phyloP scores from a whole-genome alignment of 352 stramenopile species.

The Phytophthora hibernalis region DNA sequence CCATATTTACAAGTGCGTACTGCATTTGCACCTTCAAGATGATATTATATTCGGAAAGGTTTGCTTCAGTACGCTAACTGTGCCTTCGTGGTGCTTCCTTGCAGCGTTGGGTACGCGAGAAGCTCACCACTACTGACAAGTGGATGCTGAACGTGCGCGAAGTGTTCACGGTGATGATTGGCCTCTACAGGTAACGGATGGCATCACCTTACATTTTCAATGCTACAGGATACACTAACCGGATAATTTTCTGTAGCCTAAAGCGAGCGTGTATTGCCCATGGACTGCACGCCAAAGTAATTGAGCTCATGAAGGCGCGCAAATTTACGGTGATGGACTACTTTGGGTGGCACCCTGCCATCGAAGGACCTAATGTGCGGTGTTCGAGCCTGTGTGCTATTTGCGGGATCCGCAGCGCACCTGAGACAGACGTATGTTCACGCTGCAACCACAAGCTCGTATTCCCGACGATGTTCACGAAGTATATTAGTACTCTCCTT shows the following conservation, averaged over 20 bases:
- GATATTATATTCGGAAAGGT: not conserved
- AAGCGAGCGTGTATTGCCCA: slow-evolving; percentile 73
- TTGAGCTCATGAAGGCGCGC: slow-evolving; percentile 61
- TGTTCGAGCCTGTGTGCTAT: slow-evolving; percentile 79
- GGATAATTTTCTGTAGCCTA: slow-evolving; percentile 40
- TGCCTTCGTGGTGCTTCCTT: not conserved
- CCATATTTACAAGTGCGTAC: slow-evolving; percentile 63
- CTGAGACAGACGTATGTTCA: slow-evolving; percentile 61
- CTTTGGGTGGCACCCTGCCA: slow-evolving; percentile 82
- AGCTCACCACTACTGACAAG: slow-evolving; percentile 51
- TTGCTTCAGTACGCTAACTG: slow-evolving; percentile 12
- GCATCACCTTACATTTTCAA: not conserved
- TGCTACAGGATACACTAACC: not conserved
- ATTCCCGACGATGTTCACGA: slow-evolving; percentile 83
- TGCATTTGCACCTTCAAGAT: not conserved
- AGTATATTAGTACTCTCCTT: slow-evolving; percentile 77
- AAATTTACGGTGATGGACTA: slow-evolving; percentile 80
- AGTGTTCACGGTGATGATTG: slow-evolving; percentile 82
- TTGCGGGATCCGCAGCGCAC: slow-evolving; percentile 78
- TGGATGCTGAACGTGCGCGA: slow-evolving; percentile 71
- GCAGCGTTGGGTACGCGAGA: slow-evolving; percentile 82
- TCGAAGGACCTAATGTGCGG: slow-evolving; percentile 73
- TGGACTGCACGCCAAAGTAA: slow-evolving; percentile 54
- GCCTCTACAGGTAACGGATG: slow-evolving; percentile 68
- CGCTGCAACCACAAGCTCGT: slow-evolving; percentile 64